A percentile compares a stretch with the other conserved stretches of the same genome.
Evolutionary conservation across 1,284 basidiomycete species (phyloP).

Genomic region (Apiotrichum mycotoxinovorans): DNA sequence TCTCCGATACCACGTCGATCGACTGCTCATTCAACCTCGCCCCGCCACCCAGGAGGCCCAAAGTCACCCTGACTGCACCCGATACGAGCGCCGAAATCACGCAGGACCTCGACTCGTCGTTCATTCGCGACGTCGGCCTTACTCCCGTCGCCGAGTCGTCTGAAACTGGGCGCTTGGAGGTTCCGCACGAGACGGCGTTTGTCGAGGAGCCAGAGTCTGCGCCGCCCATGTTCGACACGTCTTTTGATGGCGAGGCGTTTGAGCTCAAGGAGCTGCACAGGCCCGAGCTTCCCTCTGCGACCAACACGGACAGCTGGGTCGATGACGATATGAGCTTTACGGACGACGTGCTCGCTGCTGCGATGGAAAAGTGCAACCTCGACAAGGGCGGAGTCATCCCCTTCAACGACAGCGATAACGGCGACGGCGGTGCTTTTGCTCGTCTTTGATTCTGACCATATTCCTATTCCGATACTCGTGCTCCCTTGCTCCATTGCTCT

Average conservation of each 20-base stretch:
- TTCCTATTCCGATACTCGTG: too few species aligned
- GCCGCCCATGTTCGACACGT: background rate
- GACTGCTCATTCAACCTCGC: too few species aligned
- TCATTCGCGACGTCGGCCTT: background rate
- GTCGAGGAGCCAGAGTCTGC: background rate
- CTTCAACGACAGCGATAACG: background rate
- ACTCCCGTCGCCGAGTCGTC: too few species aligned
- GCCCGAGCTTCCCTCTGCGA: background rate
- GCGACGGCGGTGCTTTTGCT: background rate
- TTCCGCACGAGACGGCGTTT: background rate
- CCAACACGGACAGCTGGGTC: slow-evolving; percentile 3
- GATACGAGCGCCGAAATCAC: slow-evolving; percentile 2
- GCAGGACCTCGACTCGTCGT: background rate
- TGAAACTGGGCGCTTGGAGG: background rate
- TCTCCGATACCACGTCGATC: too few species aligned
- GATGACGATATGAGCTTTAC: slow-evolving; percentile 7
- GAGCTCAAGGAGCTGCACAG: background rate
- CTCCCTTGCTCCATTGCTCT: too few species aligned
- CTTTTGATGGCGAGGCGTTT: background rate
- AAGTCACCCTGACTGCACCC: background rate
- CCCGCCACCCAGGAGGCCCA: background rate
- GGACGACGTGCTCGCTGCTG: slow-evolving; percentile 3
- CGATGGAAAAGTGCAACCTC: background rate
- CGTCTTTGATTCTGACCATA: too few species aligned
- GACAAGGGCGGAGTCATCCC: background rate